Conservation (phyloP, 2,329 filamentous ascomycete species). For the Fusarium coffeatum region DNA sequence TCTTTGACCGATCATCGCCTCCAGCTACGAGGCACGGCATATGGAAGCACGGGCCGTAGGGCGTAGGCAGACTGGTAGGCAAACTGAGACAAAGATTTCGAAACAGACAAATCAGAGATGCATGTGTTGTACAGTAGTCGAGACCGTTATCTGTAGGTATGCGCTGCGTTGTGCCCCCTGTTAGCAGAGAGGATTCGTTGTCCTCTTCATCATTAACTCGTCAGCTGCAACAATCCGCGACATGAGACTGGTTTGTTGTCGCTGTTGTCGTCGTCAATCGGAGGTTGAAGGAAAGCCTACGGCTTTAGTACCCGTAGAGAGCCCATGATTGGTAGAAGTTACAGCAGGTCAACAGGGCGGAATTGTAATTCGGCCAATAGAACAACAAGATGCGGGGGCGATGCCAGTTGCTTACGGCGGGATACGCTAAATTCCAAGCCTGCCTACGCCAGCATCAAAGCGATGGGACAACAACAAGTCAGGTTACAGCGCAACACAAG, state of each 20-base stretch:
- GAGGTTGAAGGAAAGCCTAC: constrained; percentile 29
- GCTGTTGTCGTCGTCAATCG: constrained; percentile 14
- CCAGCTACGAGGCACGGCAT: constrained; percentile 7
- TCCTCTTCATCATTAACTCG: constrained; percentile 36
- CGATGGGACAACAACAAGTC: not conserved
- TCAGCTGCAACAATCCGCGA: constrained; percentile 31
- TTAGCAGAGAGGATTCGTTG: constrained; percentile 19
- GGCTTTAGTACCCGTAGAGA: constrained; percentile 36
- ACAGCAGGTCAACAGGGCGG: constrained; percentile 28
- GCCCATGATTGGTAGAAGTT: constrained; percentile 19
- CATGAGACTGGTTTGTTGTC: constrained; percentile 36
- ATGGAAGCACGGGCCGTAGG: constrained; percentile 19
- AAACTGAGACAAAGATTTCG: constrained; percentile 20
- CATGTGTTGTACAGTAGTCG: constrained; percentile 7
- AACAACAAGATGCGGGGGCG: constrained; percentile 22
- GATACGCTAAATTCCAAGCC: constrained; percentile 23
- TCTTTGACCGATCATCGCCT: constrained; percentile 27
- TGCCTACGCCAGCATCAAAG: constrained; percentile 15
- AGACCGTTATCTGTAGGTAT: constrained; percentile 1
- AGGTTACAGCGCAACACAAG: not conserved
- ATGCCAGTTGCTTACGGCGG: constrained; percentile 36
- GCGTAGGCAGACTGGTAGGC: constrained; percentile 37
- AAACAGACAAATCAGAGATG: constrained; percentile 6
- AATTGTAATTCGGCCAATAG: constrained; percentile 31
- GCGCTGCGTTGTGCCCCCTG: constrained; percentile 3